Base-by-base conservation (phyloP, 371 early-diverging fungal genomes). In the Funneliformis caledonium region DNA sequence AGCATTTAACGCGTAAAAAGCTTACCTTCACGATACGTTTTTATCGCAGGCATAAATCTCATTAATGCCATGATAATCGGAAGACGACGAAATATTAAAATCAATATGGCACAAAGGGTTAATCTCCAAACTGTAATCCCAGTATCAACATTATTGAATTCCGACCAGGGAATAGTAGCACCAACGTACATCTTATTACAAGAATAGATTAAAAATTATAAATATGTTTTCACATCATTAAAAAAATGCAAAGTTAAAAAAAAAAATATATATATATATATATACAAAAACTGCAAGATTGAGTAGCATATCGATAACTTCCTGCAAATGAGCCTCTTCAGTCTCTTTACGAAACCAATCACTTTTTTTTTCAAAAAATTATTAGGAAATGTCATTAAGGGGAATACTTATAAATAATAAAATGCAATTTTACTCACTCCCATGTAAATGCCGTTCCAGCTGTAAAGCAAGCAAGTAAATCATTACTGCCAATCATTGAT, bases 251-350 rank as follows among this genome's bases (percentile, higher is more conserved):
- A 45, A 6, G 8, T 45, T 45, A 6, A 6, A 45, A 45, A 4
- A 45, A 45, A 0, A 19, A 6, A 50, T 14, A 12, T 50, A 50
- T 10, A 16, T 52, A 12, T 16, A 52, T 16, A 4, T 52, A 80
- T 93, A 96, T 26, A 97, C 89, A 88, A 99, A 99, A 76, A 96
- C 94, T 7, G 96, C 85, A 82, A 94, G 86, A 85, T 96, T 97
- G 78, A 98, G 86, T 76, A 98, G 83, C 86, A 92, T 91, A 84
- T 98, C 99, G 74, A 98, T 89, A 7, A 96, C 94, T 80, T 97
- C 97, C 82, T 96, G 96, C 19, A 98, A 88, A 61, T 96, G 94
- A 1, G 95, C 93, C 81, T 96, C 95, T 77, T 93, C 90, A 33
- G 93, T 93, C 82, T 97, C 96, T 64, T 93, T 84, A 61, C 93